These are phyloP conservation scores for Saccharum officinarum DNA, from an alignment of 176 grass and related monocot species.

Conservation along the genomic window DNA sequence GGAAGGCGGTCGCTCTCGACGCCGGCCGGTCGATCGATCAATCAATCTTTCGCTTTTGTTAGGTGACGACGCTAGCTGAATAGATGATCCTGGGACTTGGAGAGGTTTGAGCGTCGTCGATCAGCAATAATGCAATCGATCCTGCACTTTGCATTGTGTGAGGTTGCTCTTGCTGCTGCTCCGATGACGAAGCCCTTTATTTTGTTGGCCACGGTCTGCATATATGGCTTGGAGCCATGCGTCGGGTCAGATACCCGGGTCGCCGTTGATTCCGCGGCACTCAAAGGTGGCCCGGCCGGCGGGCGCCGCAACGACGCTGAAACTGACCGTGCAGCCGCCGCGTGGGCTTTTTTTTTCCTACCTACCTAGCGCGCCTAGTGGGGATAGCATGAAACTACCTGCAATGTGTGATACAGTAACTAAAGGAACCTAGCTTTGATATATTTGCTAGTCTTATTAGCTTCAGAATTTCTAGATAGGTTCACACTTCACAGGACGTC, in stretches of 20 bases:
- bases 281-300: conserved; percentile 28
- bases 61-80: neutral
- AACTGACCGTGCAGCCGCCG: conserved; percentile 38
- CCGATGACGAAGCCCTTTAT: neutral
- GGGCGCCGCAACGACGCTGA: conserved; percentile 32
- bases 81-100: neutral
- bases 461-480: no score
- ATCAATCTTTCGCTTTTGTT: neutral
- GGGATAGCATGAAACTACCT: no score
- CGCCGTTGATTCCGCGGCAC: conserved; percentile 41
- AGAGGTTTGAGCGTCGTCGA: conserved; percentile 16
- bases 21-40: neutral
- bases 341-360: neutral
- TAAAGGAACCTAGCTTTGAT: no score
- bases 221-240: conserved; percentile 22
- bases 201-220: neutral
- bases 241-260: neutral
- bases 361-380: neutral
- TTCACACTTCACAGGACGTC: no score
- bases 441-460: no score
- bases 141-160: neutral
- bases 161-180: neutral
- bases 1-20: neutral
- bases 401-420: no score
- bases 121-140: neutral